Percentiles rank a stretch among this genome's conserved stretches.
These are phyloP conservation scores for Leishmania aethiopica DNA, from an alignment of 208 protist species.

Conservation along the genomic window DNA sequence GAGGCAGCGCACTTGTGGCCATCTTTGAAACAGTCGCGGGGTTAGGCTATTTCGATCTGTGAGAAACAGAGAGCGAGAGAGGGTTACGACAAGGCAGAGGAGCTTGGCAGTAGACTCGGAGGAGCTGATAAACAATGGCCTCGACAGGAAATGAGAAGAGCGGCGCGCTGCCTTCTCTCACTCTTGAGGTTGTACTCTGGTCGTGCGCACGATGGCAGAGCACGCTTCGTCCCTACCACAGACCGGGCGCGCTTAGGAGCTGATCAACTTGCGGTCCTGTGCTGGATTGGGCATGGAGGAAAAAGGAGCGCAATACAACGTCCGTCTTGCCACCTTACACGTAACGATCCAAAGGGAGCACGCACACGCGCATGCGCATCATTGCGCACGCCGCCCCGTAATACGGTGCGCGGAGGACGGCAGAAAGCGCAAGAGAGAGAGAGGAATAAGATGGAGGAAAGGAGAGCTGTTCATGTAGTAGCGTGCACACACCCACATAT, in stretches of 20 bases:
- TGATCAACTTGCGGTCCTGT: background rate
- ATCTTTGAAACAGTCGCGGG: background rate
- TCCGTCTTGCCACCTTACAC: background rate
- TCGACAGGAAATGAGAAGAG: background rate
- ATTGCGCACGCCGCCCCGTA: background rate
- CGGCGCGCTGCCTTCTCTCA: background rate
- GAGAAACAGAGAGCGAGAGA: background rate
- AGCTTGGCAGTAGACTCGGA: background rate
- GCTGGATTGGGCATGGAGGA: background rate
- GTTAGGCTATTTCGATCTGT: background rate
- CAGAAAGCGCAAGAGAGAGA: background rate
- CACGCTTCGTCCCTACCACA: background rate
- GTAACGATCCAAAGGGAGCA: background rate
- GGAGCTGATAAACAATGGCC: background rate
- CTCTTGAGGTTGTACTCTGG: background rate
- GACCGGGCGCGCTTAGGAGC: background rate
- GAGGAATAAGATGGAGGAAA: background rate
- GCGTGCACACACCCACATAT: background rate
- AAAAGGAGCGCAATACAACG: background rate
- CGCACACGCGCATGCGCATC: background rate
- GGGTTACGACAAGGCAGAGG: background rate
- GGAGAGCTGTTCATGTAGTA: background rate
- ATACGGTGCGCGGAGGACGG: background rate
- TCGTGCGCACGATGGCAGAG: background rate
- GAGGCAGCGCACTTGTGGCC: background rate